Evolutionary conservation across 2,329 filamentous ascomycete genomes (phyloP).

Genomic region (Cytospora paraplurivora): DNA sequence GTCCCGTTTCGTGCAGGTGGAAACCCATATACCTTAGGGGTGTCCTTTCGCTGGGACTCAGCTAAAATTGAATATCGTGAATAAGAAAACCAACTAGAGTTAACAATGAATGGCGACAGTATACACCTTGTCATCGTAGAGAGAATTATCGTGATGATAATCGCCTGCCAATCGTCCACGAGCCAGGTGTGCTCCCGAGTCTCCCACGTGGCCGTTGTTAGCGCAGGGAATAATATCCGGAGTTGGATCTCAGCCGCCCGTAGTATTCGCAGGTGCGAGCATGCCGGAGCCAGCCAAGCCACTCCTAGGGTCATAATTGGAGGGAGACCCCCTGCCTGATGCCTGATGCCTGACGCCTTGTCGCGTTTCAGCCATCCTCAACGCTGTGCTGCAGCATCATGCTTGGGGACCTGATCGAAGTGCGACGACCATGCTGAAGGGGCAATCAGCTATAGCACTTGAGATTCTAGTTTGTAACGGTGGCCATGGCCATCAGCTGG

Average conservation of each 20-base stretch:
- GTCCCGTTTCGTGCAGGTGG: neutral
- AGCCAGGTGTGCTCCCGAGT: neutral
- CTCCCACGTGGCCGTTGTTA: neutral
- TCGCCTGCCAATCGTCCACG: neutral
- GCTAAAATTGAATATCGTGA: neutral
- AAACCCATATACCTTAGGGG: neutral
- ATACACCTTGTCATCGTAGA: conserved; percentile 1
- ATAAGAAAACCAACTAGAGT: neutral
- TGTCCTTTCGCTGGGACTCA: conserved; percentile 1
- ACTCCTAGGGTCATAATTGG: neutral
- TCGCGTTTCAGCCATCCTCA: neutral
- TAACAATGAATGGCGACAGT: neutral
- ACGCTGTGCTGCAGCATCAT: neutral
- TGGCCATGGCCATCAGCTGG: neutral
- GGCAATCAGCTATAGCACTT: neutral
- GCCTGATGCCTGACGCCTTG: neutral
- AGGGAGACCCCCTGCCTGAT: neutral
- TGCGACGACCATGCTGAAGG: neutral
- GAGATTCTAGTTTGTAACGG: neutral
- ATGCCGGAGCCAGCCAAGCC: neutral
- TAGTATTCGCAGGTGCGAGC: neutral
- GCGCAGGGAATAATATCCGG: neutral
- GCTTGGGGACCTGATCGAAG: neutral
- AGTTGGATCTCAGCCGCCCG: neutral
- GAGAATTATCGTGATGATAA: neutral